phyloP scores from a whole-genome alignment of 176 grass and related monocot genomes.

The Hsuehochloa calcarea region DNA sequence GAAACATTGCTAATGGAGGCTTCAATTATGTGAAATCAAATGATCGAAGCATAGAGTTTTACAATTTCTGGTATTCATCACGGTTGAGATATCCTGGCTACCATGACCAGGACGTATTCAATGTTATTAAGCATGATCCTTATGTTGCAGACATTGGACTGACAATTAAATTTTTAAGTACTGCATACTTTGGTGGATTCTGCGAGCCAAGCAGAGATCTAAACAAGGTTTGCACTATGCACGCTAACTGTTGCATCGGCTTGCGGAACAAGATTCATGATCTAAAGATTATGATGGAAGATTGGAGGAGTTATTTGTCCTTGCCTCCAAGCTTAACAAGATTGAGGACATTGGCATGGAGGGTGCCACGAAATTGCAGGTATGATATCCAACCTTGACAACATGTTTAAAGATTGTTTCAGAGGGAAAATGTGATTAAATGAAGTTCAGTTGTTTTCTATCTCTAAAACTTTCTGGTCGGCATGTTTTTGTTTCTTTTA shows the following conservation, averaged over 20 bases:
- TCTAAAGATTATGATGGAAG: constrained; percentile 67
- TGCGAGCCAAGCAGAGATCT: constrained; percentile 76
- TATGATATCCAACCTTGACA: constrained; percentile 22
- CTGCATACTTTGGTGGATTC: constrained; percentile 71
- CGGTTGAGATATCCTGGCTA: constrained; percentile 61
- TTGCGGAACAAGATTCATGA: constrained; percentile 66
- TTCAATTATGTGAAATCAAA: constrained; percentile 83
- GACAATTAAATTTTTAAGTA: constrained; percentile 67
- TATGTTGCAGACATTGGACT: constrained; percentile 60
- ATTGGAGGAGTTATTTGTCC: constrained; percentile 69
- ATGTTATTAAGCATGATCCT: constrained; percentile 69
- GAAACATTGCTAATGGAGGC: constrained; percentile 68
- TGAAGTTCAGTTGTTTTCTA: background rate
- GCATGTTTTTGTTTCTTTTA: background rate
- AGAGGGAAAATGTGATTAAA: background rate
- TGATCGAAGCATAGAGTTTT: constrained; percentile 72
- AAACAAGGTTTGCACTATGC: constrained; percentile 77
- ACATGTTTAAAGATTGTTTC: background rate
- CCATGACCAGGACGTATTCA: constrained; percentile 82
- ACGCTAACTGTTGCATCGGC: constrained; percentile 74
- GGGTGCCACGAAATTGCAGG: constrained; percentile 81
- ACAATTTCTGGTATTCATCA: constrained; percentile 70
- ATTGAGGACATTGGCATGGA: constrained; percentile 39
- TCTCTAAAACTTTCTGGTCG: background rate
- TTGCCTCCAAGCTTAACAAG: constrained; percentile 63